Base-by-base conservation (phyloP, 2,329 filamentous ascomycete genomes). In the Aureobasidium melanogenum region DNA sequence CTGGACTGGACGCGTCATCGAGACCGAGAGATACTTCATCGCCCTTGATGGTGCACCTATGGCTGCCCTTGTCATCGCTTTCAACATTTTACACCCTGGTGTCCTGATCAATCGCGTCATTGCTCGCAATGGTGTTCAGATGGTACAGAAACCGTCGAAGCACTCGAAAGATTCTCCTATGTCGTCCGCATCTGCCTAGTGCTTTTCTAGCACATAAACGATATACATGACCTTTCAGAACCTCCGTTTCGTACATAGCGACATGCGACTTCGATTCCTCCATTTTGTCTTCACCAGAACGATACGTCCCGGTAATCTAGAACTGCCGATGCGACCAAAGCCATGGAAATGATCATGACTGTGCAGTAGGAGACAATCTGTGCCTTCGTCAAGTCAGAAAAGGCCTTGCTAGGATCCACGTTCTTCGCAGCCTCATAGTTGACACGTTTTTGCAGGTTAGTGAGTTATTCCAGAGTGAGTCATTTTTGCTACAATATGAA, bases 1-100 rank as follows among this genome's bases (percentile, higher is more conserved):
- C 1, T 90, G 84, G 81, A 72, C 69, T 3, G 85, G 85, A 0
- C 71, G 77, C 24, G 71, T 89, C 66, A 80, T 80, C 70, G 76
- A 79, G 19, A 56, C 52, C 2, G 74, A 82, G 67, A 62, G 69
- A 2, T 72, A 75, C 19, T 81, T 82, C 66, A 78, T 82, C 66
- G 69, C 77, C 6, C 69, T 83, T 3, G 80, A 83, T 64, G 80
- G 80, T n/a, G 75, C 76, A 4, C 82, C 82, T 79, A 79, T 84
- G 55, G 71, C 72, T 3, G 67, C 81, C 14, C 75, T 80, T 2
- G 72, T 74, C n/a, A 61, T 76, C 4, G 69, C 67, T 0, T 68
- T 82, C 62, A 82, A 78, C 1, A 64, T 73, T 0, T 74, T 79
- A 52, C 80, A 83, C 65, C 81, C 81, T 0, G 76, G 75, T 7